Base-by-base conservation (phyloP, 495 filamentous ascomycete genomes). In the Oleoguttula mirabilis region DNA sequence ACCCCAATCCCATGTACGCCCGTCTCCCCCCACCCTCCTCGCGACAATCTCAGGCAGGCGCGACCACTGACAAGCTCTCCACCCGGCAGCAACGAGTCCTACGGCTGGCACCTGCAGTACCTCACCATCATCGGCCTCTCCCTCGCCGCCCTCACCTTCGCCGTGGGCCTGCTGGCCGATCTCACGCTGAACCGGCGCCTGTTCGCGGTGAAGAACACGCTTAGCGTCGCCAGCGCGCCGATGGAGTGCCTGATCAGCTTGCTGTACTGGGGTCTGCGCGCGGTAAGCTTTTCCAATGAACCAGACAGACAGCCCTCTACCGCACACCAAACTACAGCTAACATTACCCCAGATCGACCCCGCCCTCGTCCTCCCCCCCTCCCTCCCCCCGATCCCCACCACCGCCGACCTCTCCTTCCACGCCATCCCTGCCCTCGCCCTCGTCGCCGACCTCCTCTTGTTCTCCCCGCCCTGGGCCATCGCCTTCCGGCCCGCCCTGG, bases 61-160 rank as follows among this genome's bases (percentile, higher is more conserved):
- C 30, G 17, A 36, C 48, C 47, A 23, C 48, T 37, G n/a, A n/a
- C n/a, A n/a, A n/a, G n/a, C n/a, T n/a, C n/a, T n/a, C n/a, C n/a
- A n/a, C n/a, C n/a, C n/a, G 3, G 28, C 34, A 76, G 80, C 38
- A 79, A 77, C 47, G 65, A 73, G 10, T 73, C 79, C 16, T 90
- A 80, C 55, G 86, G 84, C 17, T 87, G 83, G 70, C 81, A 88
- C 57, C 79, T 80, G 52, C 83, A 88, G 61, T 88, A 81, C 60
- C 65, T 88, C 35, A 93, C 84, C 41, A 85, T 92, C 48, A 76
- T 92, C 51, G 85, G 84, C 21, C 70, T 92, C 10, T 61, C 70
- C 2, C 60, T 90, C 27, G 70, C 84, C 2, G 72, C 77, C 12
- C 42, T 73, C 35, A 84, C 84, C 27, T 88, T 90, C 58, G 48